A percentile compares a stretch with the other conserved stretches of the same genome.
Conservation (phyloP, 805 yeast species). For the Wickerhamomyces mucosus region DNA sequence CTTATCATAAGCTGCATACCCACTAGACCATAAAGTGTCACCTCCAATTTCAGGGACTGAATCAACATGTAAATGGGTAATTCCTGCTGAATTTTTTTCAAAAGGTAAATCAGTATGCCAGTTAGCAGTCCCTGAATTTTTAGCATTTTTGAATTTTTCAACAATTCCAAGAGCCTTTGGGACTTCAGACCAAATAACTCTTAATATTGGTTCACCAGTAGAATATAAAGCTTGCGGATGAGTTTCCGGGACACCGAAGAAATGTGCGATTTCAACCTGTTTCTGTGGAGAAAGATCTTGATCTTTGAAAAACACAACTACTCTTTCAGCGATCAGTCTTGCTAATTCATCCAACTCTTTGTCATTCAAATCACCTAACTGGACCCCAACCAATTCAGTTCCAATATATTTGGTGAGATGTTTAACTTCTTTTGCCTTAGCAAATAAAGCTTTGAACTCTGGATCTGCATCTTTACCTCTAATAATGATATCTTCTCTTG, state of each 20-base stretch:
- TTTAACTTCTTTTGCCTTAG: constrained; percentile 31
- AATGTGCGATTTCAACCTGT: constrained; percentile 8
- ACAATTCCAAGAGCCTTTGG: too few species aligned
- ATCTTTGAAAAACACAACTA: constrained; percentile 35
- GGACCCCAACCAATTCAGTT: constrained; percentile 40
- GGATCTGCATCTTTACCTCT: constrained; percentile 31
- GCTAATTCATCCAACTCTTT: constrained; percentile 39
- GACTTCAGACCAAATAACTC: too few species aligned
- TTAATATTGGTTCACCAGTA: too few species aligned
- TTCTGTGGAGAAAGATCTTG: constrained; percentile 10
- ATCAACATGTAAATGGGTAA: constrained; percentile 42
- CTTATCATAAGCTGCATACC: constrained; percentile 48
- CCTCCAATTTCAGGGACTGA: constrained; percentile 42
- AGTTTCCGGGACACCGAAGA: constrained; percentile 25
- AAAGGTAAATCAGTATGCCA: constrained; percentile 48
- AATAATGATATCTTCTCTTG: constrained; percentile 23
- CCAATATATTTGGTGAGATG: constrained; percentile 37
- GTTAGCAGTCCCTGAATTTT: too few species aligned
- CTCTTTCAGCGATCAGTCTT: constrained; percentile 35
- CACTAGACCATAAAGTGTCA: constrained; percentile 46
- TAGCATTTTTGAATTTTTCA: too few species aligned
- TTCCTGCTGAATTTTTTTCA: constrained; percentile 43
- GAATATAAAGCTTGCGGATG: constrained; percentile 30
- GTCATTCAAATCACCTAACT: constrained; percentile 31
- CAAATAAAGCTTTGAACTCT: constrained; percentile 30